Evolutionary conservation across 2,329 filamentous ascomycete species (phyloP).

Genomic region (Aureobasidium zeae): DNA sequence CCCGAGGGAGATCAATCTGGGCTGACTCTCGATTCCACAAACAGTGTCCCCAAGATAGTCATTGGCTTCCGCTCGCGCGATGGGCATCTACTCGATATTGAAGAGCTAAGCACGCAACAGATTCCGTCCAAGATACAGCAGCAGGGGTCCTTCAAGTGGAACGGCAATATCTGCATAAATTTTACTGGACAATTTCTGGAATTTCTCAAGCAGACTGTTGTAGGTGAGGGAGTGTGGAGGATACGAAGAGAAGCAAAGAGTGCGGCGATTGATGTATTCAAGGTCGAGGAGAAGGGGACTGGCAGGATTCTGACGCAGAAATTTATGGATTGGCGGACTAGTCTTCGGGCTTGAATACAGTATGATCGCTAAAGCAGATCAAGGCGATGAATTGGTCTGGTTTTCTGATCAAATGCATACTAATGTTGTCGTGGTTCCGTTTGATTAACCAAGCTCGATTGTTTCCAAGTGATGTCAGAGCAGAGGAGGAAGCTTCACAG

Average conservation of each 20-base stretch:
- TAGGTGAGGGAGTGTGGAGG: conserved; percentile 67
- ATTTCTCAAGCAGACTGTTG: conserved; percentile 41
- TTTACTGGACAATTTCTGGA: conserved; percentile 71
- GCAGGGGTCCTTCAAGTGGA: conserved; percentile 61
- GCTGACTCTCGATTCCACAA: no score
- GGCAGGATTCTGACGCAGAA: conserved; percentile 67
- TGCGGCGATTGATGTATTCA: conserved; percentile 61
- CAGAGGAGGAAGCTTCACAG: no score
- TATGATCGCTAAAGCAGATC: no score
- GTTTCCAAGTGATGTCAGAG: no score
- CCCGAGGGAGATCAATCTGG: neutral
- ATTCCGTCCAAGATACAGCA: conserved; percentile 70
- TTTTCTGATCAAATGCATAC: no score
- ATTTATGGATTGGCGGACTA: conserved; percentile 39
- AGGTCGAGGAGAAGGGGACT: conserved; percentile 62
- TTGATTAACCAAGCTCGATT: no score
- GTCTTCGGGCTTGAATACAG: no score
- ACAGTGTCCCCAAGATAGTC: conserved; percentile 73
- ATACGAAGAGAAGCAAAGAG: conserved; percentile 56
- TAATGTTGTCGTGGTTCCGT: no score
- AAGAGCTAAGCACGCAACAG: conserved; percentile 69
- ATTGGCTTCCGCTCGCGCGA: conserved; percentile 73
- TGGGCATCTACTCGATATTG: conserved; percentile 61
- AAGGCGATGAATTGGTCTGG: no score
- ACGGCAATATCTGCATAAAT: conserved; percentile 89